Evolutionary conservation across 768 basidiomycete species (phyloP).

Genomic region (Serpula lacrymans): DNA sequence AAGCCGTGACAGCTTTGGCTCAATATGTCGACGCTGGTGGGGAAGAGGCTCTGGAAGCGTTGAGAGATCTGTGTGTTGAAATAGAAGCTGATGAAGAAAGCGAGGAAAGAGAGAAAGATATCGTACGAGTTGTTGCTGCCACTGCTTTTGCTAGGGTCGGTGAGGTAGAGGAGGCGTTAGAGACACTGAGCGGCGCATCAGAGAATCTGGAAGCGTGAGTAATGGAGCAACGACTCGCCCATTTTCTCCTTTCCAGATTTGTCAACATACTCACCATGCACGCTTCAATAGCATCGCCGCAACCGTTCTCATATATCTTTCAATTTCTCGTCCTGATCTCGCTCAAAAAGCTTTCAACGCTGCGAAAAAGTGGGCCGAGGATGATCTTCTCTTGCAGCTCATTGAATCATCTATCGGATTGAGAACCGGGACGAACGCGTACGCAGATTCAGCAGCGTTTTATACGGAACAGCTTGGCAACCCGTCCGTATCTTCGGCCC

Average conservation of each 20-base stretch:
- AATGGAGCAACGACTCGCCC: too few species aligned
- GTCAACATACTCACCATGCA: background rate
- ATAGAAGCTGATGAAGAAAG: constrained; percentile 78
- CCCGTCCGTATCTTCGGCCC: constrained; percentile 70
- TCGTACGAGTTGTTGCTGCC: constrained; percentile 79
- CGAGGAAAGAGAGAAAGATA: constrained; percentile 63
- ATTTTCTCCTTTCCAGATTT: background rate
- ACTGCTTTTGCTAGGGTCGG: constrained; percentile 81
- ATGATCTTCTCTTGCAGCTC: constrained; percentile 83
- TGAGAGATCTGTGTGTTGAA: constrained; percentile 84
- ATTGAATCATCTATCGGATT: constrained; percentile 84
- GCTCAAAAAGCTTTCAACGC: constrained; percentile 83
- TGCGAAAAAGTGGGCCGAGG: constrained; percentile 84
- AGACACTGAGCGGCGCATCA: constrained; percentile 72
- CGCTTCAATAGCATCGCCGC: constrained; percentile 63
- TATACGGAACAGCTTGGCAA: constrained; percentile 84
- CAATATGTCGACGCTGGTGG: constrained; percentile 51
- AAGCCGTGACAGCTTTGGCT: constrained; percentile 73
- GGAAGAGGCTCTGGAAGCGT: constrained; percentile 67
- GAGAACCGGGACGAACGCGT: constrained; percentile 67
- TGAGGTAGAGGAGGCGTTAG: constrained; percentile 89
- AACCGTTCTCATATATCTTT: constrained; percentile 83
- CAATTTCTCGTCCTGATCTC: constrained; percentile 83
- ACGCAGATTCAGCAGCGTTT: constrained; percentile 49
- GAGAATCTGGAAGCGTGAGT: constrained; percentile 85